Base-by-base conservation (phyloP, 768 basidiomycete genomes). In the Russula dissimulans region DNA sequence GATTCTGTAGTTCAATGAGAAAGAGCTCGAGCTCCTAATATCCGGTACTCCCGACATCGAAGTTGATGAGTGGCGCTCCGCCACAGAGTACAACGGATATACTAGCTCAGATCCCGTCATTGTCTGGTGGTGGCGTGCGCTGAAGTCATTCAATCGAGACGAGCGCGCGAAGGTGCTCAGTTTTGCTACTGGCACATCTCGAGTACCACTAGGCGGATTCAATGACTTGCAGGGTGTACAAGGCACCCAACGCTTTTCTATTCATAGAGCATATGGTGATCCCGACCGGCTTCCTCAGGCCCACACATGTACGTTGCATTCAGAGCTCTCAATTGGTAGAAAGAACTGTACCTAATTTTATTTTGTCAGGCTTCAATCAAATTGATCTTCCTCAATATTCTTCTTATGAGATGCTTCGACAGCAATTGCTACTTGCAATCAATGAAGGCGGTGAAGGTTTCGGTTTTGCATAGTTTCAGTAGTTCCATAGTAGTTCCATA, bases 21-120 rank as follows among this genome's bases (percentile, higher is more conserved):
- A 93, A 75, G 94, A 97, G 68, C 81, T 97, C 34, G 94, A 97
- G 71, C 79, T 97, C 15, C 80, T 97, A 46, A 95, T 97, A 62
- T 95, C 92, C 4, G 97, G 97, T 29, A 94, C 95, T 18, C 95
- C 97, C n/a, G 94, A 95, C 65, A 93, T 99, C 64, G 95, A 98
- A 67, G 92, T 97, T 2, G 97, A 99, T 70, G 97, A 98, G 73
- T 95, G 93, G 92, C 83, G 91, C 55, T 85, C 88, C 15, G 90
- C 91, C 12, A 94, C 91, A 3, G 92, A 94, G 69, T 92, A 94
- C 74, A 91, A 87, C 63, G 89, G 91, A 49, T 93, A 91, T 71
- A 82, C 80, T 6, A 81, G 87, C 67, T 89, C 88, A 3, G 95
- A 99, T 71, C 91, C 95, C 6, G 94, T 95, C 68, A 94, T 98